A percentile compares a stretch with the other conserved stretches of the same genome.
Conservation (phyloP, 805 yeast species). For the Blastobotrys americana region DNA sequence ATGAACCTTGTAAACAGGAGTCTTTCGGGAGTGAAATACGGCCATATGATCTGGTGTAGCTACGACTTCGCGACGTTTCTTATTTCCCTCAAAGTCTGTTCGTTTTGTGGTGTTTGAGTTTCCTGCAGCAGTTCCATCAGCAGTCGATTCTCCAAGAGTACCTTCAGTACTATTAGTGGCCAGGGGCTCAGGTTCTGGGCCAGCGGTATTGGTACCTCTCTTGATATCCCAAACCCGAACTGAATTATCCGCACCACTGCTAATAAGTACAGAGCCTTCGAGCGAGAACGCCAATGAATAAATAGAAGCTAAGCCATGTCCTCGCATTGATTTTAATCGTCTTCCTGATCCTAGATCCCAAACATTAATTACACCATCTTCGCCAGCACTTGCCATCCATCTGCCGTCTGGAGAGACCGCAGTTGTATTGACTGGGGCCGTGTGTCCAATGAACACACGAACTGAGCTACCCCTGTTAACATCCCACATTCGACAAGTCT, state of each 20-base stretch:
- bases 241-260: slow-evolving; percentile 88
- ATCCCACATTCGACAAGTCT: slow-evolving; percentile 98
- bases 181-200: slow-evolving; percentile 69
- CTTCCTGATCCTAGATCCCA: slow-evolving; percentile 96
- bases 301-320: slow-evolving; percentile 84
- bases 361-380: slow-evolving; percentile 76
- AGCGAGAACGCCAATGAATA: slow-evolving; percentile 76
- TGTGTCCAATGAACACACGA: slow-evolving; percentile 85
- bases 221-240: slow-evolving; percentile 96
- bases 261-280: slow-evolving; percentile 83
- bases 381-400: slow-evolving; percentile 93
- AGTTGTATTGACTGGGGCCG: slow-evolving; percentile 76
- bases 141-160: slow-evolving; percentile 7
- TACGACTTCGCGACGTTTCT: slow-evolving; percentile 57
- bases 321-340: slow-evolving; percentile 82
- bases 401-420: slow-evolving; percentile 96
- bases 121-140: slow-evolving; percentile 4
- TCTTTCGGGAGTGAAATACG: slow-evolving; percentile 85
- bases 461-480: slow-evolving; percentile 81
- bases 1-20: slow-evolving; percentile 88
- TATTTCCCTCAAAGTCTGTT: slow-evolving; percentile 13
- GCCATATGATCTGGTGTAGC: slow-evolving; percentile 88
- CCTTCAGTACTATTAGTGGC: slow-evolving; percentile 21
- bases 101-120: slow-evolving; percentile 5
- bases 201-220: slow-evolving; percentile 71